Evolutionary conservation across 345 rosid genomes (phyloP).

Genomic region (Pugionium dolabratum): DNA sequence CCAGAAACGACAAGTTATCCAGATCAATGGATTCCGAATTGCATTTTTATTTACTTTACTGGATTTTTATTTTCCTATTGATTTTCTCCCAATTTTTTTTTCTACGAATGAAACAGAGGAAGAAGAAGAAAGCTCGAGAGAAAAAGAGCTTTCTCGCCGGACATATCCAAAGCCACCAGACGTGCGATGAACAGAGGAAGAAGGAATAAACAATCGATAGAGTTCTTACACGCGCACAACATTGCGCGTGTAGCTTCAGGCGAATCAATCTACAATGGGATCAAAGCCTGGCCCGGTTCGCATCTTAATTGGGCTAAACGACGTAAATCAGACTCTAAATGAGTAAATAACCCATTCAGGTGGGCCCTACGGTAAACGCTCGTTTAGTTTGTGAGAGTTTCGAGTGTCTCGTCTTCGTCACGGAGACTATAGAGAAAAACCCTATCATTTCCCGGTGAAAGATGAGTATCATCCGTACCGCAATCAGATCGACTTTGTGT

Average conservation of each 20-base stretch:
- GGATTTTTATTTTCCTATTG: no score
- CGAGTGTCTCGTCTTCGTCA: slow-evolving; percentile 11
- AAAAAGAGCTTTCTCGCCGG: no score
- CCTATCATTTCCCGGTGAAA: slow-evolving; percentile 36
- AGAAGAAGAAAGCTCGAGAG: no score
- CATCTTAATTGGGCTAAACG: slow-evolving; percentile 23
- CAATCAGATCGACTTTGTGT: slow-evolving; percentile 39
- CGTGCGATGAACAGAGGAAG: slow-evolving; percentile 17
- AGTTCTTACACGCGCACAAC: slow-evolving; percentile 49
- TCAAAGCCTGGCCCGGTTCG: slow-evolving; percentile 37
- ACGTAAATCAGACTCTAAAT: slow-evolving; percentile 34
- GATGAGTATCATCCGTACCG: slow-evolving; percentile 49
- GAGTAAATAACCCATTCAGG: slow-evolving; percentile 49
- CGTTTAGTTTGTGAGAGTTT: not conserved
- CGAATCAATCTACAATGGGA: slow-evolving; percentile 46
- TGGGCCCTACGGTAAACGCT: slow-evolving; percentile 40
- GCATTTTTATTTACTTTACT: no score
- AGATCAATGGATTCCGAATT: no score
- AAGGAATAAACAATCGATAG: not conserved
- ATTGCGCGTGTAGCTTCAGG: slow-evolving; percentile 30
- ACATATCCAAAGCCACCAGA: not conserved
- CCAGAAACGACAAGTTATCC: no score
- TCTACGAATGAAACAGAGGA: no score
- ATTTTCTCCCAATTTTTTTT: no score
- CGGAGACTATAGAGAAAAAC: slow-evolving; percentile 27